These are phyloP conservation scores for Albugo candida DNA, from an alignment of 352 stramenopile species.

Conservation along the genomic window DNA sequence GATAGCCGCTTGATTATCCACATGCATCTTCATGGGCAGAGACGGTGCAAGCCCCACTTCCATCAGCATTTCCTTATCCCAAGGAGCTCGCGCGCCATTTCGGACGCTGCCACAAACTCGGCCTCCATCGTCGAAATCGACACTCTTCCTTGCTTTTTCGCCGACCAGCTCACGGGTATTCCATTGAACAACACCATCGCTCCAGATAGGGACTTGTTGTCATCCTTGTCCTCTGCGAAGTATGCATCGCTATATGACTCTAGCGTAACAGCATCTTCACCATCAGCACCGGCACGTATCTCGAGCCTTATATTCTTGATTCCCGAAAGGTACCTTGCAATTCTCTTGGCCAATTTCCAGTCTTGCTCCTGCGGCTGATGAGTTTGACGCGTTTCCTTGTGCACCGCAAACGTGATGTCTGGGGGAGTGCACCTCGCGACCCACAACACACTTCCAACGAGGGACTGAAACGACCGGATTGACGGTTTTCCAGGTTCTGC, in stretches of 20 bases:
- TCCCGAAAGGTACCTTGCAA: background rate
- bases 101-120: slow-evolving; percentile 3
- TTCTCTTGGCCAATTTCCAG: background rate
- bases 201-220: slow-evolving; percentile 1
- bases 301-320: background rate
- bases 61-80: background rate
- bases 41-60: background rate
- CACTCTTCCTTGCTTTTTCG: slow-evolving; percentile 1
- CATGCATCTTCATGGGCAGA: background rate
- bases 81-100: background rate
- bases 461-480: background rate
- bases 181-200: slow-evolving; percentile 1
- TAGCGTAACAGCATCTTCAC: background rate
- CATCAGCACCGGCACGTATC: background rate
- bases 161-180: background rate
- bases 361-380: background rate
- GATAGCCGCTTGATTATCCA: background rate
- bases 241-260: slow-evolving; percentile 2
- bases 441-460: background rate
- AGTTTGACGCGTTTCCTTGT: background rate
- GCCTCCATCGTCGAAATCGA: slow-evolving; percentile 7
- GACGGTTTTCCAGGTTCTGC: too few relatives aligned
- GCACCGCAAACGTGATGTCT: background rate
- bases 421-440: background rate
- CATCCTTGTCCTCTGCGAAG: slow-evolving; percentile 2